These are phyloP conservation scores for Ceratocystis papillata DNA, from an alignment of 2,329 filamentous ascomycete genomes.

Conservation along the genomic window DNA sequence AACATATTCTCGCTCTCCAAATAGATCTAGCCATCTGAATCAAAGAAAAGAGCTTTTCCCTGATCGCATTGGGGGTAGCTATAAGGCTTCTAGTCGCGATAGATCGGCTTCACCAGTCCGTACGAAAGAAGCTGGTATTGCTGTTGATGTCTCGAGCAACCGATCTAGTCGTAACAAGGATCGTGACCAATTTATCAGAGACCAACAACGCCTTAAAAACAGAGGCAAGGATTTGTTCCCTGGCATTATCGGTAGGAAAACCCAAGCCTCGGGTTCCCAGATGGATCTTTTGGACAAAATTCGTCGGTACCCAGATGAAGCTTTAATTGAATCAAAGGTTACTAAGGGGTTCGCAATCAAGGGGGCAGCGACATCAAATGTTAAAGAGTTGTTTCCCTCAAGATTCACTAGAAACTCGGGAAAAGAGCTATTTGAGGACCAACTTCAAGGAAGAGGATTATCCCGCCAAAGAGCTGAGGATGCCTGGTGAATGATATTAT, in stretches of 20 bases:
- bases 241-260: constrained; percentile 28
- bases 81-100: constrained; percentile 31
- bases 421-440: constrained; percentile 59
- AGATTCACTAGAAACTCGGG: constrained; percentile 40
- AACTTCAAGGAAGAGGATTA: constrained; percentile 45
- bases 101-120: constrained; percentile 45
- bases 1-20: constrained; percentile 29
- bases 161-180: constrained; percentile 30
- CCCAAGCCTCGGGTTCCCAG: constrained; percentile 25
- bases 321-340: background rate
- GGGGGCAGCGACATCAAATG: constrained; percentile 11
- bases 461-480: constrained; percentile 60
- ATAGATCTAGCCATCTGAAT: constrained; percentile 30
- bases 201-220: constrained; percentile 30
- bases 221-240: constrained; percentile 35
- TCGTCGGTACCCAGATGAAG: background rate
- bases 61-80: constrained; percentile 28
- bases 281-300: constrained; percentile 16
- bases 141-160: constrained; percentile 19
- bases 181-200: constrained; percentile 31
- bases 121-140: constrained; percentile 30
- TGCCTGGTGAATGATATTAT: constrained; percentile 36
- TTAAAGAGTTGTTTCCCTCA: constrained; percentile 24
- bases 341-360: constrained; percentile 21
- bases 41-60: constrained; percentile 55